Conservation (phyloP, 2,329 filamentous ascomycete genomes). For the Claviceps digitariae region DNA sequence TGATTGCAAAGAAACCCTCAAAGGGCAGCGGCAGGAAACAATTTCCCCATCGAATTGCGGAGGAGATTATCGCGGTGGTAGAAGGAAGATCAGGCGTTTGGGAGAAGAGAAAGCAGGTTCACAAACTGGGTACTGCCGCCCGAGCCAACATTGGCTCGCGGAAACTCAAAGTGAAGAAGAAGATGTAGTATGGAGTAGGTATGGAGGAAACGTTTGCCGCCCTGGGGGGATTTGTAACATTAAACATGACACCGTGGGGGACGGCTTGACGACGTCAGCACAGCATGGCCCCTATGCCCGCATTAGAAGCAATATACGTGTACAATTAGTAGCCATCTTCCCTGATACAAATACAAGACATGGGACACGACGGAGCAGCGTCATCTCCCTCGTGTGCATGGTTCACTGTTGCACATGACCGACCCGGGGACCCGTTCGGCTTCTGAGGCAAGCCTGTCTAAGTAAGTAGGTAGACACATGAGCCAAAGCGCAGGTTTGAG, state of each 20-base stretch:
- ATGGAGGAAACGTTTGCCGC: background rate
- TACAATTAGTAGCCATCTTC: background rate
- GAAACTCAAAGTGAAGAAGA: conserved; percentile 24
- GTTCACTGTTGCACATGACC: background rate
- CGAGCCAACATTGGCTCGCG: conserved; percentile 54
- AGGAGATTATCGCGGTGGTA: conserved; percentile 76
- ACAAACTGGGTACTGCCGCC: conserved; percentile 67
- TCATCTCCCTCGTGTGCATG: background rate
- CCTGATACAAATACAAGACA: background rate
- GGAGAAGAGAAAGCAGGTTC: conserved; percentile 65
- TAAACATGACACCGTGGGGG: background rate
- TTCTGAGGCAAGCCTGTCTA: background rate
- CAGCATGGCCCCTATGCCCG: background rate
- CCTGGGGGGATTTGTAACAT: background rate
- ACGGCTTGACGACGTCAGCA: background rate
- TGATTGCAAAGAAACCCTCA: conserved; percentile 65
- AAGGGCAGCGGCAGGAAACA: conserved; percentile 56
- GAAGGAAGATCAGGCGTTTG: conserved; percentile 76
- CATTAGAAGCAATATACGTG: background rate
- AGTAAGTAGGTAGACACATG: too few species aligned
- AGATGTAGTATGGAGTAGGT: too few species aligned
- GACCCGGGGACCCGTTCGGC: background rate
- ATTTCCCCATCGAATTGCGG: conserved; percentile 66
- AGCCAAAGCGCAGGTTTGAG: too few species aligned
- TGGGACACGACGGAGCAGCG: background rate